Evolutionary conservation across 2,329 filamentous ascomycete species (phyloP).

Genomic region (Cytospora chrysosperma): DNA sequence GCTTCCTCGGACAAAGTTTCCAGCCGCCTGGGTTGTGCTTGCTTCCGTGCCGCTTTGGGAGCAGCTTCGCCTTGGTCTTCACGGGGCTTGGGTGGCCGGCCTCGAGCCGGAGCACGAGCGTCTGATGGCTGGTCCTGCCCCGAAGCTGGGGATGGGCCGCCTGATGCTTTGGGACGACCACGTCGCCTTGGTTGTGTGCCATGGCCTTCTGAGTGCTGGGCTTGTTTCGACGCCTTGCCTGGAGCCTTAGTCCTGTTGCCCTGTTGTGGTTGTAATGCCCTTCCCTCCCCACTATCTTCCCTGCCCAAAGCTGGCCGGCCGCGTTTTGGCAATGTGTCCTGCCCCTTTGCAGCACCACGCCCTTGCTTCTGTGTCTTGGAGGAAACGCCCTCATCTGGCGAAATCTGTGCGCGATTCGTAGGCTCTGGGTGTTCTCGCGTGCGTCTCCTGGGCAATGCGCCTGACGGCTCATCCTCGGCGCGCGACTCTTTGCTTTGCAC

Average conservation of each 20-base stretch:
- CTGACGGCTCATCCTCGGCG: neutral
- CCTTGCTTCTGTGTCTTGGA: neutral
- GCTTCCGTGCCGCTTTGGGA: neutral
- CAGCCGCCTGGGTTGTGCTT: neutral
- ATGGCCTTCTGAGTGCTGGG: constrained; percentile 6
- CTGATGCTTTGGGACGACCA: constrained; percentile 24
- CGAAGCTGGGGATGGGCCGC: neutral
- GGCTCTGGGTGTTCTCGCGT: constrained; percentile 2
- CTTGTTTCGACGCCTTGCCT: neutral
- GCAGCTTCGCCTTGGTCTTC: constrained; percentile 7
- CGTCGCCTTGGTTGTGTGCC: constrained; percentile 21
- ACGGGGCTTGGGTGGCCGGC: constrained; percentile 6
- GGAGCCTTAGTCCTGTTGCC: constrained; percentile 5
- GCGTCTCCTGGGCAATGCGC: constrained; percentile 10
- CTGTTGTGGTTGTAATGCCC: neutral
- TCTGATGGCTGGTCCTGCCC: constrained; percentile 1
- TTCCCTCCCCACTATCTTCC: neutral
- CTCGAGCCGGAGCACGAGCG: neutral
- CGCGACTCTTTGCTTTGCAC: neutral
- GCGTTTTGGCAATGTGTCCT: constrained; percentile 8
- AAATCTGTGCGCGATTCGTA: neutral
- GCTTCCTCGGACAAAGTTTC: constrained; percentile 6
- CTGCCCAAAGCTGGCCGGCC: constrained; percentile 1
- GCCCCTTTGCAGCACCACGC: neutral
- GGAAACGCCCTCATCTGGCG: neutral